phyloP scores from a whole-genome alignment of 75 land plant species.

The Chamaecyparis obtusa region DNA sequence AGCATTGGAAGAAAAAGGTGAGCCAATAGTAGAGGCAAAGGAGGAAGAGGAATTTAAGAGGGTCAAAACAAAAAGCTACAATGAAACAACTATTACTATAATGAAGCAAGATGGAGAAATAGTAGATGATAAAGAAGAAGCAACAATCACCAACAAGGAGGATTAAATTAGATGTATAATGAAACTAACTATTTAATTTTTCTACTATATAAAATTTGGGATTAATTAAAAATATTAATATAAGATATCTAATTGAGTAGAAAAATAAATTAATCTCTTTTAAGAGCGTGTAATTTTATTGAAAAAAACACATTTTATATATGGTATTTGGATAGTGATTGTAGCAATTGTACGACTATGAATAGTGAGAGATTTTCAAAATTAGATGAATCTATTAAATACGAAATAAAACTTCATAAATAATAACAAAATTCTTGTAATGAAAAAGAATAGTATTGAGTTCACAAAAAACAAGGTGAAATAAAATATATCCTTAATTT shows the following conservation, averaged over 20 bases:
- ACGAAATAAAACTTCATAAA: conserved; percentile 8
- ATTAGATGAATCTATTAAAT: not conserved
- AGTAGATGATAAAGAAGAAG: too few species aligned
- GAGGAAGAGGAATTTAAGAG: too few species aligned
- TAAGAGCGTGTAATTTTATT: not conserved
- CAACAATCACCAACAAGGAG: too few species aligned
- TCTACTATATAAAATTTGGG: not conserved
- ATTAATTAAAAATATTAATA: not conserved
- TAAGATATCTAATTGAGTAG: too few species aligned
- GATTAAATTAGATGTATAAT: too few species aligned
- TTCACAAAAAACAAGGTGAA: conserved; percentile 14
- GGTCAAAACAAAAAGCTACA: too few species aligned
- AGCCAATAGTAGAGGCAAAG: too few species aligned
- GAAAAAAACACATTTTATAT: not conserved
- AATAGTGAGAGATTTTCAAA: conserved; percentile 14
- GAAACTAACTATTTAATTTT: not conserved
- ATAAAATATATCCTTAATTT: conserved; percentile 21
- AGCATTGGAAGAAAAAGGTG: too few species aligned
- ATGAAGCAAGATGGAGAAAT: too few species aligned
- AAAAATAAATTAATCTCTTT: too few species aligned
- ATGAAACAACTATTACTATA: too few species aligned
- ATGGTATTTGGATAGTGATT: conserved; percentile 14
- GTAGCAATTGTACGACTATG: conserved; percentile 16
- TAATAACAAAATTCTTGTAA: not conserved
- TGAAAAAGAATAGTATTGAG: conserved; percentile 10